Base-by-base conservation (phyloP, 371 early-diverging fungal genomes). In the Parasitella parasitica region DNA sequence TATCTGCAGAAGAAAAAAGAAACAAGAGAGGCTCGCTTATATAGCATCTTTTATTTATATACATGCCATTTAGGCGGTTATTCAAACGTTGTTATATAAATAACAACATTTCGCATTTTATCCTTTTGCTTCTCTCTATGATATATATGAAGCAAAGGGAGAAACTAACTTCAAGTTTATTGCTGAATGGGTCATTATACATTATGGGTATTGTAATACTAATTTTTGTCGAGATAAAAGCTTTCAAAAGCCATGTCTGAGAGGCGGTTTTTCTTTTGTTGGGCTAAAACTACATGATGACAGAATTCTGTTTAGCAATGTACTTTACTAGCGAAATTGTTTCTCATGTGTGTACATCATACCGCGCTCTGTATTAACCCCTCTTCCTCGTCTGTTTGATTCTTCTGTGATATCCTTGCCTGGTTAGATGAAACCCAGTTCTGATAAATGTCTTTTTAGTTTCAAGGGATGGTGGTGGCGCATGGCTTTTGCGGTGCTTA, bases 361-460 rank as follows among this genome's bases (percentile, higher is more conserved):
- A 54, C 62, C 54, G 55, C 54, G 22, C 61, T 24, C 8, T 62
- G 55, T 56, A 62, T 62, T 15, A 62, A 22, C 18, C 62, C 62
- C 9, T 54, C 62, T 37, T 62, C 55, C 20, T 62, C 62, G 16
- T 62, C 62, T 2, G 54, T 16, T 30, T 55, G 48, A 28, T 54
- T 55, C 24, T 54, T 34, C 35, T 50, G 35, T 22, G 43, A 43
- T 41, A 36, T 15, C 3, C 24, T 61, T 18, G 54, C 49, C 4
- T 62, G 28, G 27, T 36, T 9, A 4, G 54, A 32, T 36, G 22
- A 22, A 7, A 54, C 36, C 55, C 55, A 62, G 13, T 62, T 54
- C 62, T 62, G 28, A 20, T 15, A 27, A 27, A n/a, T n/a, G n/a
- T 27, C 1, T 6, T 27, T 12, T 28, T 28, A 49, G 49, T 24